Evolutionary conservation across 2,329 filamentous ascomycete species (phyloP).

Genomic region (Scytalidium sp.): DNA sequence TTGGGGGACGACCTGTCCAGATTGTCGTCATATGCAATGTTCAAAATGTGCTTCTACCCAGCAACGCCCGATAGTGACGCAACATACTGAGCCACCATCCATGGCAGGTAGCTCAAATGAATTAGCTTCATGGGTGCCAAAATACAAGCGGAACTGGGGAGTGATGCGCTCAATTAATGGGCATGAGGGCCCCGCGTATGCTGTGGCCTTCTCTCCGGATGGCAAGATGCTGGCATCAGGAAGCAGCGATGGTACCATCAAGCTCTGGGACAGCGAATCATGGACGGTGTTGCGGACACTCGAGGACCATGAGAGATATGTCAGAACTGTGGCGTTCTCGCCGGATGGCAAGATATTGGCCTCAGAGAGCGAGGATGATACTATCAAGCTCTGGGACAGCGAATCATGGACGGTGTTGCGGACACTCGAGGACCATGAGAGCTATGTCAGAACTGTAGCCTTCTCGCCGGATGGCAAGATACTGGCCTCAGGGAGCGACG

Average conservation of each 20-base stretch:
- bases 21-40: too few relatives aligned
- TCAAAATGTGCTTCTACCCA: too few relatives aligned
- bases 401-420: conserved; percentile 9
- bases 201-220: conserved; percentile 6
- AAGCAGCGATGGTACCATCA: conserved; percentile 1
- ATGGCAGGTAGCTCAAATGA: too few relatives aligned
- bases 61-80: too few relatives aligned
- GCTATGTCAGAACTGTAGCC: conserved; percentile 6
- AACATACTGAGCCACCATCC: too few relatives aligned
- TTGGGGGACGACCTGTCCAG: too few relatives aligned
- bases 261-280: not conserved
- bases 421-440: conserved; percentile 15
- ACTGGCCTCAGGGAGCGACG: conserved; percentile 4
- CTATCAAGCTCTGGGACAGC: conserved; percentile 13
- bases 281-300: conserved; percentile 7
- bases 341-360: conserved; percentile 10
- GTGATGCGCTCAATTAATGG: too few relatives aligned
- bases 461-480: conserved; percentile 17
- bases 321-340: conserved; percentile 13
- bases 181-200: conserved; percentile 9
- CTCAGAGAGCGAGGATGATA: conserved; percentile 12
- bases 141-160: too few relatives aligned
- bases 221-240: conserved; percentile 6
- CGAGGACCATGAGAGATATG: conserved; percentile 5
- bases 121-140: too few relatives aligned